A percentile compares a stretch with the other conserved stretches of the same genome.
Conservation (phyloP, 805 yeast species). For the Starmerella etchellsii region DNA sequence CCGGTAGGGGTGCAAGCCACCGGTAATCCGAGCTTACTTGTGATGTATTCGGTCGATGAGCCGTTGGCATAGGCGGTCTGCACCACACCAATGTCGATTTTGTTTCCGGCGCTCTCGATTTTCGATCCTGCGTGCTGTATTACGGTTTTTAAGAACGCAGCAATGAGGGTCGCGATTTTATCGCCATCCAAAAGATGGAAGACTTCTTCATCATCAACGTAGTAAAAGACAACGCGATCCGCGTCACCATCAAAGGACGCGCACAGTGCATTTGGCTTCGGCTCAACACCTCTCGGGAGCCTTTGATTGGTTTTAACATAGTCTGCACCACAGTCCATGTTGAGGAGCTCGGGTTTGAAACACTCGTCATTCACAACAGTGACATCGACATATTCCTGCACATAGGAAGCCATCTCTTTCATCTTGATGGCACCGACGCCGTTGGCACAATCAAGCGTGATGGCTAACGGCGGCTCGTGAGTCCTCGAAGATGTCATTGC, state of each 20-base stretch:
- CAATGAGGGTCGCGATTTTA: slow-evolving; percentile 75
- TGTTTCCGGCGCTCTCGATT: background rate
- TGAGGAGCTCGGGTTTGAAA: slow-evolving; percentile 44
- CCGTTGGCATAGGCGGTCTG: slow-evolving; percentile 99
- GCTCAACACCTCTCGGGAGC: slow-evolving; percentile 49
- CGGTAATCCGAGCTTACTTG: slow-evolving; percentile 50
- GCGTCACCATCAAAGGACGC: slow-evolving; percentile 97
- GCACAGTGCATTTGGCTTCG: slow-evolving; percentile 38
- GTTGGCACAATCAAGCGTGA: slow-evolving; percentile 82
- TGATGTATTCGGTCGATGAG: slow-evolving; percentile 62
- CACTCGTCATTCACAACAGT: slow-evolving; percentile 40
- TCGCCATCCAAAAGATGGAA: slow-evolving; percentile 68
- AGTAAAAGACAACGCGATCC: slow-evolving; percentile 75
- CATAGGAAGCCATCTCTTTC: slow-evolving; percentile 34
- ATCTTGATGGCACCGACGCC: slow-evolving; percentile 90
- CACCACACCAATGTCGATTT: slow-evolving; percentile 57
- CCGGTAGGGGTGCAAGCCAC: slow-evolving; percentile 90
- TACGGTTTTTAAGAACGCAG: slow-evolving; percentile 44
- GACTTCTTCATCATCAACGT: slow-evolving; percentile 23
- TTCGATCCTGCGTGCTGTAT: slow-evolving; percentile 33
- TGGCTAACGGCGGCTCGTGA: slow-evolving; percentile 26
- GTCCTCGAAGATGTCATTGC: slow-evolving; percentile 21
- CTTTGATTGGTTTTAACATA: slow-evolving; percentile 80
- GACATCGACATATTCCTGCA: slow-evolving; percentile 33
- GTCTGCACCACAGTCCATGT: slow-evolving; percentile 86